These are phyloP conservation scores for Striga hermonthica DNA, from an alignment of 305 asterid species.

Conservation along the genomic window DNA sequence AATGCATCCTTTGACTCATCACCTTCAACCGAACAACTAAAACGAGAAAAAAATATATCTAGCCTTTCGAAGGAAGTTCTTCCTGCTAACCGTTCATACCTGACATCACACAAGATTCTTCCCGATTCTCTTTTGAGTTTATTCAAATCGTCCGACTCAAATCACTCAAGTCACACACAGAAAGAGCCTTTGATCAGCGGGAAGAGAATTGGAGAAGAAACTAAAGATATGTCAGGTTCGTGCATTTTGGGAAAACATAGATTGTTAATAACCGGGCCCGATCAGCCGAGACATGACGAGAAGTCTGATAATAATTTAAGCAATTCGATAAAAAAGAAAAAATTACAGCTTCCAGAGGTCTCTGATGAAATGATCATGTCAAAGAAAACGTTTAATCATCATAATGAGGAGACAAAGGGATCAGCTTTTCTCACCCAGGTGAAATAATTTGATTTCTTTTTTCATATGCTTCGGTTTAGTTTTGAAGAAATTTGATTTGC, in stretches of 20 bases:
- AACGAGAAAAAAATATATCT: constrained; percentile 34
- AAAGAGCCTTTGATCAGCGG: constrained; percentile 38
- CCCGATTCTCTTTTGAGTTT: constrained; percentile 36
- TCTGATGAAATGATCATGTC: constrained; percentile 32
- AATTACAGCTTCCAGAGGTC: constrained; percentile 31
- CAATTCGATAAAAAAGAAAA: constrained; percentile 38
- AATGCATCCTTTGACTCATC: constrained; percentile 36
- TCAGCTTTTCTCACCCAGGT: constrained; percentile 80
- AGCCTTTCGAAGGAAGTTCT: constrained; percentile 46
- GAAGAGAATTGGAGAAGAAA: constrained; percentile 40
- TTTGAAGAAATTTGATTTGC: constrained; percentile 11
- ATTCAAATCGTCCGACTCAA: constrained; percentile 36
- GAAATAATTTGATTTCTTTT: constrained; percentile 21
- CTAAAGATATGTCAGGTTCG: constrained; percentile 41
- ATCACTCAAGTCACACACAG: not conserved
- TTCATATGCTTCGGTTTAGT: constrained; percentile 8
- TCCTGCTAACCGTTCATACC: constrained; percentile 86
- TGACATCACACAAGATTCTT: constrained; percentile 42
- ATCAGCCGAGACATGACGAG: constrained; percentile 35
- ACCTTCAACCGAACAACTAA: constrained; percentile 42
- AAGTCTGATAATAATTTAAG: constrained; percentile 30
- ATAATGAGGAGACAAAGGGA: constrained; percentile 60
- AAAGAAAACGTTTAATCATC: constrained; percentile 31
- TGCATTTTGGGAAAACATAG: constrained; percentile 54
- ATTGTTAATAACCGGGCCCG: constrained; percentile 50